Evolutionary conservation across 164 flowering plant genomes (phyloP).

Genomic region (Nelumbo lutea): DNA sequence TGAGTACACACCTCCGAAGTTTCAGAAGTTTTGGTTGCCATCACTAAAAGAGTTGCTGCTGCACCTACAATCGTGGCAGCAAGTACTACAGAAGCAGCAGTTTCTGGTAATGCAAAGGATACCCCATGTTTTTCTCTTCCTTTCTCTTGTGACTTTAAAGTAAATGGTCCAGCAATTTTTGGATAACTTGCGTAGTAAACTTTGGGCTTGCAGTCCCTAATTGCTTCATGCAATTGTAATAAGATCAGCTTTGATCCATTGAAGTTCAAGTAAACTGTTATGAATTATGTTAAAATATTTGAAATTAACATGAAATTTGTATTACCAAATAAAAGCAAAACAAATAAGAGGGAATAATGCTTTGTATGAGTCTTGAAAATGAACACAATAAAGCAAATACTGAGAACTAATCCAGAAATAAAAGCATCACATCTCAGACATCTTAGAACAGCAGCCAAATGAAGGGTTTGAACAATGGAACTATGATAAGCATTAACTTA

Average conservation of each 20-base stretch:
- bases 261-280: not conserved
- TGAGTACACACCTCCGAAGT: conserved; percentile 41
- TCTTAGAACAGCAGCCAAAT: not conserved
- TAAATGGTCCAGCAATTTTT: conserved; percentile 8
- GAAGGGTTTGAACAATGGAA: not conserved
- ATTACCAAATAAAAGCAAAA: not conserved
- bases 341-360: not conserved
- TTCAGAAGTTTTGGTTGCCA: conserved; percentile 47
- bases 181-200: conserved; percentile 5
- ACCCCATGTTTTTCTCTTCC: conserved; percentile 22
- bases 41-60: conserved; percentile 61
- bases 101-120: conserved; percentile 59
- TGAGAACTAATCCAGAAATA: not conserved
- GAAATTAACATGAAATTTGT: not conserved
- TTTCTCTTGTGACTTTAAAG: conserved; percentile 20
- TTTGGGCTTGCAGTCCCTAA: conserved; percentile 19
- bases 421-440: not conserved
- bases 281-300: not conserved
- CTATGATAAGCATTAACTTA: not conserved
- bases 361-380: not conserved
- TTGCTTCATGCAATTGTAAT: conserved; percentile 23
- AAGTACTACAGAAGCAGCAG: conserved; percentile 65
- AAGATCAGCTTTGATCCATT: conserved; percentile 9
- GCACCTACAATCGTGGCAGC: conserved; percentile 85
- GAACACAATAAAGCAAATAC: not conserved